Evolutionary conservation across 306 rosid genomes (phyloP).

Genomic region (Trifolium dubium): DNA sequence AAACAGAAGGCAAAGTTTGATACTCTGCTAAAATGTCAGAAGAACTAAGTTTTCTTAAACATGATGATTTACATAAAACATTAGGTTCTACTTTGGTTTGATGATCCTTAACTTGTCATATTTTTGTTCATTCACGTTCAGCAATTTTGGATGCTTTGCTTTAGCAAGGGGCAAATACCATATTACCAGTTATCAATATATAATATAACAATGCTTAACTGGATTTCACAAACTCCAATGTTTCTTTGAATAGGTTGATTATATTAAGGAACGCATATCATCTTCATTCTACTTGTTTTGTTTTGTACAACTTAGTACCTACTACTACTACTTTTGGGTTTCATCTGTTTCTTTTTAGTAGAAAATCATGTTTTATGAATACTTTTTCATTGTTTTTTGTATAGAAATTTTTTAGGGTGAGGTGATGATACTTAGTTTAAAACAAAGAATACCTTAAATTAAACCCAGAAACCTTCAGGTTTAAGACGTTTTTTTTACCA

Average conservation of each 20-base stretch:
- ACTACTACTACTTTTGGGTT: background rate
- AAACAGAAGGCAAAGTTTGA: constrained; percentile 45
- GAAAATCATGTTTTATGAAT: background rate
- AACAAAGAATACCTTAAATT: no score
- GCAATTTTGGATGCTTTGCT: constrained; percentile 46
- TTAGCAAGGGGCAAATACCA: constrained; percentile 32
- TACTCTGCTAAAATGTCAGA: constrained; percentile 43
- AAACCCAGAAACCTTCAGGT: no score
- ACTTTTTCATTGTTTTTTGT: background rate
- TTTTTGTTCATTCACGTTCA: constrained; percentile 38
- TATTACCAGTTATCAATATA: constrained; percentile 5
- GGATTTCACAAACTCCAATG: constrained; percentile 8
- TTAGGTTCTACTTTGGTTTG: constrained; percentile 4
- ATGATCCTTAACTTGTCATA: constrained; percentile 53
- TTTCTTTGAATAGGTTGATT: background rate
- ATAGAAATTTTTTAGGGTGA: no score
- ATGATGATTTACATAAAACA: constrained; percentile 37
- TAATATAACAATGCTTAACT: background rate
- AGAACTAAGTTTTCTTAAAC: constrained; percentile 47
- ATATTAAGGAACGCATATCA: background rate
- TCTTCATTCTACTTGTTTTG: background rate
- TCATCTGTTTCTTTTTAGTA: background rate
- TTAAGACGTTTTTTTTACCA: no score
- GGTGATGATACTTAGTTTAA: no score
- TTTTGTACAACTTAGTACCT: no score